phyloP scores from a whole-genome alignment of 2,329 filamentous ascomycete genomes.

The Aspergillus glaucus region DNA sequence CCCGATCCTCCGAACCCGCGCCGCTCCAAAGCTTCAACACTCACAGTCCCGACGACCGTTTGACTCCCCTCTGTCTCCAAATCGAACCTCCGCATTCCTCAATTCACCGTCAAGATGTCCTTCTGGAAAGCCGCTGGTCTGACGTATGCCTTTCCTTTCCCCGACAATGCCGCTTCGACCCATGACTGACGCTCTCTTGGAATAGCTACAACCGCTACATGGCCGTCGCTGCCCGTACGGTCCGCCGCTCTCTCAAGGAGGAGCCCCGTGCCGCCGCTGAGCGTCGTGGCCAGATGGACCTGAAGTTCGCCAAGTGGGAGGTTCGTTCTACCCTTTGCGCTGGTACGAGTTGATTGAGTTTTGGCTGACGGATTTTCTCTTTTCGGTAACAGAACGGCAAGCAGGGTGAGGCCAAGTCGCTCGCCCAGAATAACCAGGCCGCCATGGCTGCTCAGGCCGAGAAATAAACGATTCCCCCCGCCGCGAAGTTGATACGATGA shows the following conservation, averaged over 20 bases:
- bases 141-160: slow-evolving; percentile 58
- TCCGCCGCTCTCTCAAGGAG: slow-evolving; percentile 96
- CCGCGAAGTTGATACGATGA: slow-evolving; percentile 13
- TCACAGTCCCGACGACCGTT: slow-evolving; percentile 16
- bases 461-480: slow-evolving; percentile 30
- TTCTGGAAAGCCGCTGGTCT: slow-evolving; percentile 98
- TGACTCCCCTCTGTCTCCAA: slow-evolving; percentile 19
- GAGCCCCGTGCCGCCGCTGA: slow-evolving; percentile 81
- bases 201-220: slow-evolving; percentile 99
- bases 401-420: slow-evolving; percentile 75
- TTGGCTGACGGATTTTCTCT: slow-evolving; percentile 24
- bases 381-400: slow-evolving; percentile 71
- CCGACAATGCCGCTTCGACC: slow-evolving; percentile 4
- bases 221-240: slow-evolving; percentile 84
- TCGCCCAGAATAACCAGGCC: slow-evolving; percentile 53
- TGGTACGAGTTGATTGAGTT: slow-evolving; percentile 4
- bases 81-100: slow-evolving; percentile 20
- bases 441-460: slow-evolving; percentile 40
- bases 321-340: slow-evolving; percentile 53
- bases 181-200: slow-evolving; percentile 20
- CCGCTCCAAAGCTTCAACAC: slow-evolving; percentile 25
- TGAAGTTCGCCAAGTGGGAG: slow-evolving; percentile 92
- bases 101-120: slow-evolving; percentile 64
- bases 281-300: slow-evolving; percentile 80
- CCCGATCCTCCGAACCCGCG: slow-evolving; percentile 32